A percentile compares a stretch with the other conserved stretches of the same genome.
Evolutionary conservation across 257 asterid species (phyloP).

Genomic region (Gynochthodes officinalis): DNA sequence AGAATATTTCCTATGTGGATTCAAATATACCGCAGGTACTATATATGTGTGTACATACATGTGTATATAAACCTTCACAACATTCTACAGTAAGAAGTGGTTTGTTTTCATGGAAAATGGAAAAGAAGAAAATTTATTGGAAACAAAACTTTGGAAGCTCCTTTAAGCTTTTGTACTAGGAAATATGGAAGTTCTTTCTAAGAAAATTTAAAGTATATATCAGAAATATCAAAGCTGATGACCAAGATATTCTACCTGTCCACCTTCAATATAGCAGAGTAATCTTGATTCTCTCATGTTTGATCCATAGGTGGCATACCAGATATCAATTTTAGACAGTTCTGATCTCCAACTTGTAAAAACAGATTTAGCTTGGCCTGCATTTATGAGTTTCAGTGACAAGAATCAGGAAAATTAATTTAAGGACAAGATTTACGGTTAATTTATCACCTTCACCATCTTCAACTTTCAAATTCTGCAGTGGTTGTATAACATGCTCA

Average conservation of each 20-base stretch:
- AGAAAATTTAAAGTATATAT: background rate
- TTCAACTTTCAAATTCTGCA: conserved; percentile 52
- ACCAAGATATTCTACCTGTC: conserved; percentile 53
- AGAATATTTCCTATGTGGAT: background rate
- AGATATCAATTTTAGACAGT: conserved; percentile 55
- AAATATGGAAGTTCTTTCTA: background rate
- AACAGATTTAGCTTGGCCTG: conserved; percentile 37
- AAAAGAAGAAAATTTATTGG: background rate
- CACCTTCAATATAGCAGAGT: conserved; percentile 83
- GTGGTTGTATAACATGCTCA: conserved; percentile 56
- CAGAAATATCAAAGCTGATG: background rate
- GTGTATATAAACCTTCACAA: no score
- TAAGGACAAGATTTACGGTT: background rate
- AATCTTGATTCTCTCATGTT: conserved; percentile 70
- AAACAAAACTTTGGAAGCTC: background rate
- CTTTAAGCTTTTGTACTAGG: background rate
- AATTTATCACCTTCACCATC: conserved; percentile 35
- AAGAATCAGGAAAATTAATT: conserved; percentile 1
- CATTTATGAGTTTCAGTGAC: conserved; percentile 20
- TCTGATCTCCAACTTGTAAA: conserved; percentile 65
- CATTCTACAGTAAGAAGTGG: background rate
- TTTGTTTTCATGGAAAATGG: background rate
- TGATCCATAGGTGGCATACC: conserved; percentile 94
- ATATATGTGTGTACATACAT: no score
- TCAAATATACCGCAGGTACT: background rate